These are phyloP conservation scores for Kodamaea neixiangensis DNA, from an alignment of 805 yeast genomes.

Conservation along the genomic window DNA sequence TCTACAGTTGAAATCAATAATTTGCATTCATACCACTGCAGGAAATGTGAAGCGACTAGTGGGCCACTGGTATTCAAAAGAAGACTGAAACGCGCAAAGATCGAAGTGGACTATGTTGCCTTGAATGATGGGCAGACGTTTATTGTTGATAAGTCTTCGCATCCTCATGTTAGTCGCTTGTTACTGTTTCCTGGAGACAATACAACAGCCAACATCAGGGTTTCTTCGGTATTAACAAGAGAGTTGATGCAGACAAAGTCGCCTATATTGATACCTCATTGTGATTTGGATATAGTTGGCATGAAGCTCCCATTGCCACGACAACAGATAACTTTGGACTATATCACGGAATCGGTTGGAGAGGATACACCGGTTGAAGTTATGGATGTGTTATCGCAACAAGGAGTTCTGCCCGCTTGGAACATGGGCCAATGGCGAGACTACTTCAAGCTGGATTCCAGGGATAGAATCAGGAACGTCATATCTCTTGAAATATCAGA, in stretches of 20 bases:
- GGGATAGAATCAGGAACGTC: slow-evolving; percentile 76
- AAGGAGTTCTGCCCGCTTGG: slow-evolving; percentile 65
- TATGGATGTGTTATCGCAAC: slow-evolving; percentile 87
- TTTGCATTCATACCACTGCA: slow-evolving; percentile 58
- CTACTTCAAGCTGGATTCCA: slow-evolving; percentile 53
- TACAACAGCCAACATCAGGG: slow-evolving; percentile 18
- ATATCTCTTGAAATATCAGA: slow-evolving; percentile 77
- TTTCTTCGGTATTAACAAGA: slow-evolving; percentile 24
- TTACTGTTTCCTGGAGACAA: slow-evolving; percentile 21
- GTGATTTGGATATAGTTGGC: slow-evolving; percentile 36
- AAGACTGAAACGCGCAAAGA: slow-evolving; percentile 53
- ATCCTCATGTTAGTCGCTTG: slow-evolving; percentile 51
- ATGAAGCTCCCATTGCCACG: slow-evolving; percentile 51
- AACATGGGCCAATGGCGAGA: slow-evolving; percentile 70
- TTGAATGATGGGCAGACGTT: slow-evolving; percentile 69
- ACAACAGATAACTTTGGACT: slow-evolving; percentile 50
- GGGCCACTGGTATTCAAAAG: slow-evolving; percentile 57
- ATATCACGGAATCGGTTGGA: slow-evolving; percentile 62
- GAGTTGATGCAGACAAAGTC: slow-evolving; percentile 16
- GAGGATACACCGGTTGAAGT: slow-evolving; percentile 68
- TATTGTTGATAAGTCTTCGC: slow-evolving; percentile 46
- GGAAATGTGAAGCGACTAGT: slow-evolving; percentile 39
- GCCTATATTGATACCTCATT: slow-evolving; percentile 49
- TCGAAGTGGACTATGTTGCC: slow-evolving; percentile 75
- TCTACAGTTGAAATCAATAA: slow-evolving; percentile 34